Evolutionary conservation across 1,284 basidiomycete genomes (phyloP).

Genomic region (Cystobasidium pallidum): DNA sequence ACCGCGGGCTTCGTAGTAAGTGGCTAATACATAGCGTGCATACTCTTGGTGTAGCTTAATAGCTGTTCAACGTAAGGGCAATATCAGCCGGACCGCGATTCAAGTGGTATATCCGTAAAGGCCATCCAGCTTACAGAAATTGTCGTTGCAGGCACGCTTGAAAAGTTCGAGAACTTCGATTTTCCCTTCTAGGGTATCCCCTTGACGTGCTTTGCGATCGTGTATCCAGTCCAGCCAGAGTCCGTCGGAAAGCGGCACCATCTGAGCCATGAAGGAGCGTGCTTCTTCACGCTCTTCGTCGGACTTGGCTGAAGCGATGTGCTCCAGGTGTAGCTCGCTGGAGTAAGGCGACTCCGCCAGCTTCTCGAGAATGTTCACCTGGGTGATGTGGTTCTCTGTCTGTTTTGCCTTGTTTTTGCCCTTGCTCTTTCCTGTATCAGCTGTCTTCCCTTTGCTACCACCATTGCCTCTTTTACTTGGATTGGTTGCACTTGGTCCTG

Average conservation of each 20-base stretch:
- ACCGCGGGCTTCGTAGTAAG: constrained; percentile 47
- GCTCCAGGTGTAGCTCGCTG: constrained; percentile 42
- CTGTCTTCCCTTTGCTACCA: background rate
- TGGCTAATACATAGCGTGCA: constrained; percentile 42
- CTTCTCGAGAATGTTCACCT: constrained; percentile 36
- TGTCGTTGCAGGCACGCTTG: constrained; percentile 44
- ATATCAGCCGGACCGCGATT: too few relatives aligned
- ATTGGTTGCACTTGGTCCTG: background rate
- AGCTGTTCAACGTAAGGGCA: constrained; percentile 27
- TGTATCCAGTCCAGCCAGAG: constrained; percentile 49
- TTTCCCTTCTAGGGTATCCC: constrained; percentile 40
- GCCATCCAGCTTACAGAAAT: constrained; percentile 45
- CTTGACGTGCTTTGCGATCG: constrained; percentile 24
- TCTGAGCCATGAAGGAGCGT: constrained; percentile 32
- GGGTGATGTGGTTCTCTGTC: too few relatives aligned
- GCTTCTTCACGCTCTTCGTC: constrained; percentile 43
- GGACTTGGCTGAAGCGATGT: constrained; percentile 36
- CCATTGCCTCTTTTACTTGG: background rate
- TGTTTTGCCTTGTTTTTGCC: constrained; percentile 3
- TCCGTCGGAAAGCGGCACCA: constrained; percentile 21
- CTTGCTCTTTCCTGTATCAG: background rate
- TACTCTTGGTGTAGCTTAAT: constrained; percentile 46
- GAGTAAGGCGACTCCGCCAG: constrained; percentile 43
- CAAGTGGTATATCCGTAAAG: too few relatives aligned
- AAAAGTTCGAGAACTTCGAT: constrained; percentile 49